Evolutionary conservation across 2,329 filamentous ascomycete species (phyloP), one percentile per base, ranked within the genome.

Genomic region (Penicillium sclerotigenum): DNA sequence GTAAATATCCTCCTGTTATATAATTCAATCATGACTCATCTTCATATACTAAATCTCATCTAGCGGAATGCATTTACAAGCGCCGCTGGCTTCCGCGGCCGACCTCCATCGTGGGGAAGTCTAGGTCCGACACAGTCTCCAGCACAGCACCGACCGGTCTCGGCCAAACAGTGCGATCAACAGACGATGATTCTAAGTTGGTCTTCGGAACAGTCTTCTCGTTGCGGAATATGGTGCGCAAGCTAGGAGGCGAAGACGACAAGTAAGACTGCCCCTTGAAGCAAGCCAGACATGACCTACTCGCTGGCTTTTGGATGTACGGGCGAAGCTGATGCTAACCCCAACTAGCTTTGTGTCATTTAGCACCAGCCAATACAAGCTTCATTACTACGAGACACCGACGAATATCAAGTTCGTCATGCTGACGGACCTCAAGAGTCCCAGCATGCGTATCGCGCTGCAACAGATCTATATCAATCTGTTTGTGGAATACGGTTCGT

Each of bases 391-490:
- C 81, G 94, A 99, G 80, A 97, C 94, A 13, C 91, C 92, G 1
- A 94, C 91, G 50, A 95, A 90, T 73, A 87, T 96, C 75, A 95
- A 96, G 71, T 95, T 97, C 71, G 91, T 97, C 71, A 90, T 99
- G 87, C 81, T 97, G 70, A 97, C 94, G 24, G 94, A 97, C 76
- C 90, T 89, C 36, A 88, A 86, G 64, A 89, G 90, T 56, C 84
- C 89, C 64, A 97, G 91, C 75, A 93, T 99, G 85, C 85, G 92
- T 42, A 91, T 95, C 66, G 93, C 96, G 22, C 77, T 99, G 68
- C 92, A 99, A 73, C 94, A 99, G 81, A 97, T 99, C 60, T 99
- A 97, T 75, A 95, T 97, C 56, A 97, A 96, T 73, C 83, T 97
- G 24, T 99, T 94, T 79, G 93, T 99, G 18, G 94, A 99, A 78